Evolutionary conservation across 371 early-diverging fungal species (phyloP), one percentile per base, ranked within the genome.

Genomic region (Fennellomyces sp.): DNA sequence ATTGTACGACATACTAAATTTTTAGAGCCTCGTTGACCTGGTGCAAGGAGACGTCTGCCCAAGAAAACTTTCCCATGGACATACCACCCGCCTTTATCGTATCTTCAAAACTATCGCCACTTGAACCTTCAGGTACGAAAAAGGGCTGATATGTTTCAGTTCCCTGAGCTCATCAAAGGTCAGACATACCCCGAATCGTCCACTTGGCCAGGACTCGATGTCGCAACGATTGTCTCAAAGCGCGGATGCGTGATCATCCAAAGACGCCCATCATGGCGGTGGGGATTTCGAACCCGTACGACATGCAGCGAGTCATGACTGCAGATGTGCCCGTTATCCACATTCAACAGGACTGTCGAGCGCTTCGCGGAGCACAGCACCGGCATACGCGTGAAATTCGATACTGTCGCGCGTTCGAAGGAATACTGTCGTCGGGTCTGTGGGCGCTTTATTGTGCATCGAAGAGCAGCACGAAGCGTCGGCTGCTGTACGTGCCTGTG

Each of bases 221-320:
- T 63, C 54, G 61, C 15, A 55, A 61, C 15, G 13, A 35, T 3
- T 58, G 60, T 36, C 33, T 74, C 8, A 36, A 30, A 10, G 25
- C 30, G 29, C 60, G 58, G 4, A 65, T 76, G 63, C 25, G 30
- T 21, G 7, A 23, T 0, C 17, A 63, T 10, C 65, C 62, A 1
- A 29, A 49, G 0, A 58, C 39, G 4, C 72, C 75, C 8, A 15
- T 75, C 0, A 27, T 78, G 3, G 73, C 70, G 6, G 61, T 72
- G 8, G 75, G 73, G 15, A 78, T 78, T 35, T 62, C 75, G 2
- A 78, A 78, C 41, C 71, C 67, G 7, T 68, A 70, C 49, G 71
- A 75, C 28, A 35, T 78, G 7, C 49, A 57, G 19, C 64, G 63
- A 7, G 73, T 63, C 7, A 60, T 70, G 27, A 26, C 47, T 12